Conservation (phyloP, 2,329 filamentous ascomycete species). For the Colletotrichum abscissum region DNA sequence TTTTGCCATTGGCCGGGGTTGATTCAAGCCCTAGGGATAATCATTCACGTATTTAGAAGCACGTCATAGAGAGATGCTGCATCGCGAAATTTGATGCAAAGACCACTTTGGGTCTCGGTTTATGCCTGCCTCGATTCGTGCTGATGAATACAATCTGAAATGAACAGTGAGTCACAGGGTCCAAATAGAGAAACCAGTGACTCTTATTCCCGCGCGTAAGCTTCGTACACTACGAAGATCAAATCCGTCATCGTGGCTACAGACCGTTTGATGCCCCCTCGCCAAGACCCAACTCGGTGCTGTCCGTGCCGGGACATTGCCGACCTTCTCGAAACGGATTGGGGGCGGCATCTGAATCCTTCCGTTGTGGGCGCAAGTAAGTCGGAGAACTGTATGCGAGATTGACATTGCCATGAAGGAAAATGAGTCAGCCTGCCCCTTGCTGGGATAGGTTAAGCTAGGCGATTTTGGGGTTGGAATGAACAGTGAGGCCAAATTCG, state of each 20-base stretch:
- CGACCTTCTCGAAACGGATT: constrained; percentile 24
- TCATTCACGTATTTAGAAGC: constrained; percentile 11
- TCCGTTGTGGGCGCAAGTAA: background rate
- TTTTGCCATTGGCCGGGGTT: background rate
- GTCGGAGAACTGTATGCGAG: too few species aligned
- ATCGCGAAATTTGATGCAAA: background rate
- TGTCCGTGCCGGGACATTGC: background rate
- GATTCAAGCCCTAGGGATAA: background rate
- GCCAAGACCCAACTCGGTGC: background rate
- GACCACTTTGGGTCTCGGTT: background rate
- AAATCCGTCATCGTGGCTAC: background rate
- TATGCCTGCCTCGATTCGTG: background rate
- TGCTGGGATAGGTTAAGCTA: too few species aligned
- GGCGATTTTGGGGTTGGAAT: too few species aligned
- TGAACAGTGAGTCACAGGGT: constrained; percentile 8
- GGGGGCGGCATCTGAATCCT: constrained; percentile 11
- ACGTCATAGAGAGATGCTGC: background rate
- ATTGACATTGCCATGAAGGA: too few species aligned
- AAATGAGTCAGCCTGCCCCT: too few species aligned
- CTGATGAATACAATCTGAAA: background rate
- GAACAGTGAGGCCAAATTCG: background rate
- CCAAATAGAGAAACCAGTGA: background rate
- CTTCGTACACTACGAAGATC: background rate
- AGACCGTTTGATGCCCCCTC: background rate
- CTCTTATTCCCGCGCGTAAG: background rate